Evolutionary conservation across 306 rosid species (phyloP).

Genomic region (Argentina anserina): DNA sequence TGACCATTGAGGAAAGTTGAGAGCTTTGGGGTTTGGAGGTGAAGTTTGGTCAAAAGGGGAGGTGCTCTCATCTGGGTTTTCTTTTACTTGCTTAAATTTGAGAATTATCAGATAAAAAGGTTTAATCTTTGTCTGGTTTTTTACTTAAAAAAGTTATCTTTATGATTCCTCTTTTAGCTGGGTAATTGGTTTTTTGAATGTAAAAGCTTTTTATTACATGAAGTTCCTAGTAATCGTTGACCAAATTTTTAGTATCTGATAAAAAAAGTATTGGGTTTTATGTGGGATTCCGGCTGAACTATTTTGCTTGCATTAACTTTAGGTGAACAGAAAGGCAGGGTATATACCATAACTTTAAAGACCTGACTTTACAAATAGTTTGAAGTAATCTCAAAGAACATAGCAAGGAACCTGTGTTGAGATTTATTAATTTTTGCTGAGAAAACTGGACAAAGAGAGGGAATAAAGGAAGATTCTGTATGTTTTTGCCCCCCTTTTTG

Average conservation of each 20-base stretch:
- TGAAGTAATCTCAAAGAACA: not conserved
- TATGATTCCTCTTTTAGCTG: not conserved
- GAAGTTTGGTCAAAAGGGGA: not conserved
- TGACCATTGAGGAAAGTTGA: conserved; percentile 7
- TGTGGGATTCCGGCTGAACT: not conserved
- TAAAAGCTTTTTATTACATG: not conserved
- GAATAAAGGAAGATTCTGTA: conserved; percentile 6
- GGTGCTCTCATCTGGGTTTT: conserved; percentile 3
- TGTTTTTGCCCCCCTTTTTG: conserved; percentile 12
- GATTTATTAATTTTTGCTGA: not conserved
- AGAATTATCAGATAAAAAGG: not conserved
- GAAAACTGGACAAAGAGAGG: not conserved
- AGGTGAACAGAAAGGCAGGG: not conserved
- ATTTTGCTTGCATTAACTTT: not conserved
- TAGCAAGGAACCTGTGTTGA: not conserved
- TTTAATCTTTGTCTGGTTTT: conserved; percentile 1
- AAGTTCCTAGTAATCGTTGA: not conserved
- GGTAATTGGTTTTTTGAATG: not conserved
- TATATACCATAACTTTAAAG: not conserved
- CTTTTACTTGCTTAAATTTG: not conserved
- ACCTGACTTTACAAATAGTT: not conserved
- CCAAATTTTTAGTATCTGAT: not conserved
- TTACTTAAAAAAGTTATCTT: not conserved
- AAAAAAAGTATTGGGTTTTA: not conserved
- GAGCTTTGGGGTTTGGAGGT: not conserved